Evolutionary conservation across 2,329 filamentous ascomycete genomes (phyloP).

Genomic region (Dactylellina leptospora): DNA sequence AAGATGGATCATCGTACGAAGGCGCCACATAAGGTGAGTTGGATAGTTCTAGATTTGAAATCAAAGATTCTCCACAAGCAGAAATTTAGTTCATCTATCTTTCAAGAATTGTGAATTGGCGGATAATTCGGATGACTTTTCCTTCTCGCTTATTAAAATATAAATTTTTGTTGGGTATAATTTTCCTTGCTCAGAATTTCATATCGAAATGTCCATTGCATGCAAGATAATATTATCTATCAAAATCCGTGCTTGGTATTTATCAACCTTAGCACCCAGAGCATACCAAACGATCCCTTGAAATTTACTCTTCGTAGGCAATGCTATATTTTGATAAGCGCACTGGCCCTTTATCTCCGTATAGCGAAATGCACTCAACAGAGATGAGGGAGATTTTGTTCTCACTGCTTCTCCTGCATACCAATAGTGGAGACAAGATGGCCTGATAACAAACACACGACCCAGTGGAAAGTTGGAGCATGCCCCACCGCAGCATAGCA

Average conservation of each 20-base stretch:
- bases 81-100: neutral
- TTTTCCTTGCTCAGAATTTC: neutral
- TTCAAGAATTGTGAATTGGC: constrained; percentile 7
- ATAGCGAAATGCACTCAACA: neutral
- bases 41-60: constrained; percentile 29
- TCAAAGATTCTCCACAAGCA: constrained; percentile 14
- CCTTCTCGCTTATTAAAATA: neutral
- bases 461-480: neutral
- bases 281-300: too few species aligned
- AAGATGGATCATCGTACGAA: neutral
- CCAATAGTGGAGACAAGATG: neutral
- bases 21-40: neutral
- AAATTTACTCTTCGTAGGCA: neutral
- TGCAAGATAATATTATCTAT: too few species aligned
- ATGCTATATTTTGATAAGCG: neutral
- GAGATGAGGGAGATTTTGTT: constrained; percentile 2
- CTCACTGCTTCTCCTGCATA: neutral
- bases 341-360: neutral
- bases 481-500: neutral
- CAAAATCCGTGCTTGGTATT: too few species aligned
- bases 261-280: too few species aligned
- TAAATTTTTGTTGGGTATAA: neutral
- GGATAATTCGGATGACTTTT: constrained; percentile 27
- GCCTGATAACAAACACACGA: neutral
- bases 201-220: neutral